Evolutionary conservation across 257 asterid species (phyloP).

Genomic region (Dorcoceras hygrometricum): DNA sequence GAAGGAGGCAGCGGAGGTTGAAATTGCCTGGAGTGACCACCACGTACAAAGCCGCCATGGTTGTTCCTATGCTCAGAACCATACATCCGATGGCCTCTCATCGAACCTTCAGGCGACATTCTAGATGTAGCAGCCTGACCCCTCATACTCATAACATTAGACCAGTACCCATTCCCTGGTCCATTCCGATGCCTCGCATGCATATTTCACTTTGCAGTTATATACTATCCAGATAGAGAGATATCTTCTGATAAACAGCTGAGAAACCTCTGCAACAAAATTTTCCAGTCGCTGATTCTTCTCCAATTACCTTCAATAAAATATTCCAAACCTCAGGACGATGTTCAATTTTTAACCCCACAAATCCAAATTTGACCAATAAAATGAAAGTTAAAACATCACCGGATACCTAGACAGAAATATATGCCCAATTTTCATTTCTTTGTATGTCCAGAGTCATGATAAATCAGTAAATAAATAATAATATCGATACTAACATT

Average conservation of each 20-base stretch:
- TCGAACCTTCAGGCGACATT: conserved; percentile 64
- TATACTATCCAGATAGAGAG: neutral
- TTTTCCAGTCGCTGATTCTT: neutral
- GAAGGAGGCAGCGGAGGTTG: conserved; percentile 51
- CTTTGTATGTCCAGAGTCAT: neutral
- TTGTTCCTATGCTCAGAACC: conserved; percentile 52
- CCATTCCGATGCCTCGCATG: conserved; percentile 68
- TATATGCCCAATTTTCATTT: neutral
- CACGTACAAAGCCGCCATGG: conserved; percentile 74
- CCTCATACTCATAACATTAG: conserved; percentile 60
- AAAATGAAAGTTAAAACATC: conserved; percentile 11
- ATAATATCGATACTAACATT: neutral
- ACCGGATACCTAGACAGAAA: neutral
- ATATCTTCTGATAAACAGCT: conserved; percentile 16
- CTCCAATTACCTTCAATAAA: neutral
- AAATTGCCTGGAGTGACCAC: conserved; percentile 59
- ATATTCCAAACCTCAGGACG: neutral
- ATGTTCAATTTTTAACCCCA: neutral
- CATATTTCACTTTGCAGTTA: conserved; percentile 41
- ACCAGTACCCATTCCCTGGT: conserved; percentile 73
- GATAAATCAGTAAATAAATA: neutral
- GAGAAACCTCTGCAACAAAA: conserved; percentile 20
- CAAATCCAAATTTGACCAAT: neutral
- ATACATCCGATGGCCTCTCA: conserved; percentile 62
- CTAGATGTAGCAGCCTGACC: conserved; percentile 51